These are phyloP conservation scores for Aspergillus leporis DNA, from an alignment of 495 filamentous ascomycete species.

Conservation along the genomic window DNA sequence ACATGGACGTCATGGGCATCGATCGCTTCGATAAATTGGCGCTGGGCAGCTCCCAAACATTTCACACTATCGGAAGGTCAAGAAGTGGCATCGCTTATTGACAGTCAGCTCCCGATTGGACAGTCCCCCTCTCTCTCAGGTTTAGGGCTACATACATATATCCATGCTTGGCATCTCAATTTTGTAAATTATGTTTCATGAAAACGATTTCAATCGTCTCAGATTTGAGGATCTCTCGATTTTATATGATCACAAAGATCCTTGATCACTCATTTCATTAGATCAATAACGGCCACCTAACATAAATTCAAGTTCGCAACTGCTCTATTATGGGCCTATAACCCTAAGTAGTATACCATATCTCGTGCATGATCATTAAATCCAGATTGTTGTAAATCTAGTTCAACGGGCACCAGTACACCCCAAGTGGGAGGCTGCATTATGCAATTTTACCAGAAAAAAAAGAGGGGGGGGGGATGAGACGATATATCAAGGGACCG, in stretches of 20 bases:
- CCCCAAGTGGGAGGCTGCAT: not conserved
- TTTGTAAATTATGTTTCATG: not conserved
- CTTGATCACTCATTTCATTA: not conserved
- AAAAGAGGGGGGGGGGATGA: no score
- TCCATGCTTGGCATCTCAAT: not conserved
- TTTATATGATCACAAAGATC: no score
- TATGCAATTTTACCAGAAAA: not conserved
- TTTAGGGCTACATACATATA: not conserved
- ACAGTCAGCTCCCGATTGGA: not conserved
- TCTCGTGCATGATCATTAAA: not conserved
- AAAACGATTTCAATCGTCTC: no score
- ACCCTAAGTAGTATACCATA: not conserved
- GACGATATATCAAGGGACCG: not conserved
- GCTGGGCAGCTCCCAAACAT: slow-evolving; percentile 43
- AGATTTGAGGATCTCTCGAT: no score
- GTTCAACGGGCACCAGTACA: not conserved
- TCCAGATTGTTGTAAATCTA: not conserved
- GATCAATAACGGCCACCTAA: not conserved
- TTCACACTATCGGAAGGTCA: slow-evolving; percentile 42
- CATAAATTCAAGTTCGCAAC: not conserved
- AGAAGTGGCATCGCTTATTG: slow-evolving; percentile 35
- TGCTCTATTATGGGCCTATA: not conserved
- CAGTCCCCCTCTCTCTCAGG: not conserved
- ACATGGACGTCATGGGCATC: slow-evolving; percentile 57
- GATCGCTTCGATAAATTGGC: slow-evolving; percentile 72